phyloP scores from a whole-genome alignment of 495 filamentous ascomycete species.

The Penicillium daleae region DNA sequence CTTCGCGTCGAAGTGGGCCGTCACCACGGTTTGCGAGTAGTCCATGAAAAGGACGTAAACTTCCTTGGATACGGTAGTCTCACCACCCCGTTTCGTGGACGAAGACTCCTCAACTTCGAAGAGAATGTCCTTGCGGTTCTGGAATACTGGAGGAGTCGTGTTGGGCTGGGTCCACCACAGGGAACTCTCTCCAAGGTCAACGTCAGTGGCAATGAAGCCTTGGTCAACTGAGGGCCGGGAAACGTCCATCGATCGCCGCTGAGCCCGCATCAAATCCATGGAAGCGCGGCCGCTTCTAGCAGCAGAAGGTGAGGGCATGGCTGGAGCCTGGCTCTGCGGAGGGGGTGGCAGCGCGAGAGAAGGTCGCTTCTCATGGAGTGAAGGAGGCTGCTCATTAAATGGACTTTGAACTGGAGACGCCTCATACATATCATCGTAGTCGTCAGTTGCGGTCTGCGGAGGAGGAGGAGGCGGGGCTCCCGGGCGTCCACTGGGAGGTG shows the following conservation, averaged over 20 bases:
- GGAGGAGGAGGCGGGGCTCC: constrained; percentile 37
- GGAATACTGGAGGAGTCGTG: constrained; percentile 76
- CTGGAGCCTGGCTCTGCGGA: constrained; percentile 36
- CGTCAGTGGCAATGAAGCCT: constrained; percentile 81
- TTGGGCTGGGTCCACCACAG: constrained; percentile 82
- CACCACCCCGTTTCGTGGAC: constrained; percentile 67
- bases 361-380: constrained; percentile 40
- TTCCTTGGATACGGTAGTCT: constrained; percentile 72
- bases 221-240: constrained; percentile 68
- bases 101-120: constrained; percentile 81
- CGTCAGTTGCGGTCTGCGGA: constrained; percentile 38
- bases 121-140: constrained; percentile 81
- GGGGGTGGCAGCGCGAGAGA: constrained; percentile 39
- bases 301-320: constrained; percentile 50
- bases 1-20: constrained; percentile 74
- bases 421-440: constrained; percentile 57
- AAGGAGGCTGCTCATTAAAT: constrained; percentile 45
- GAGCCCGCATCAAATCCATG: constrained; percentile 63
- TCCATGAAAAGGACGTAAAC: constrained; percentile 89
- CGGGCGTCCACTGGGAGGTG: constrained; percentile 28
- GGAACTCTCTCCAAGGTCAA: constrained; percentile 72
- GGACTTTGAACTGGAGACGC: constrained; percentile 53
- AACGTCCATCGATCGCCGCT: constrained; percentile 75
- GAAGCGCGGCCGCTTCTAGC: constrained; percentile 62
- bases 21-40: constrained; percentile 93